Evolutionary conservation across 2,329 filamentous ascomycete genomes (phyloP), one percentile per base, ranked within the genome.

Genomic region (Diaporthe eres): DNA sequence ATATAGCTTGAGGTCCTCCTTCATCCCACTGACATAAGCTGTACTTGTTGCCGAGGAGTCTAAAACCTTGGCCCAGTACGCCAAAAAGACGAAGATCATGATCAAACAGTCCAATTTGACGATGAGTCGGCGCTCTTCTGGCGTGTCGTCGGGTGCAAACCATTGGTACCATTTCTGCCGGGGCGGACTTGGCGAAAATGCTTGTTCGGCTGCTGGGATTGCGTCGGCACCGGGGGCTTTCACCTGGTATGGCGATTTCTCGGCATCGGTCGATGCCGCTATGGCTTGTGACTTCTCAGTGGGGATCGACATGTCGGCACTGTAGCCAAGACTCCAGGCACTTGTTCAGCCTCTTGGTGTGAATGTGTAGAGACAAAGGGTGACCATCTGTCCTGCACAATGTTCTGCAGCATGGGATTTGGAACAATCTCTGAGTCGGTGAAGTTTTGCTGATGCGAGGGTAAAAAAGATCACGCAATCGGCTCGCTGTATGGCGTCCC

Each of bases 11-110:
- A 72, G 28, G 22, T 72, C 78, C 22, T 72, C 71, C 55, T 72
- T 72, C 71, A 72, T 72, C 2, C 71, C 71, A 12, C 53, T 60
- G 2, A 72, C 71, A 25, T 72, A 72, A 1, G 71, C 71, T 0
- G 68, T 71, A 10, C 71, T 60, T 12, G 44, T 49, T 9, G 82
- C 80, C 0, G 81, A 82, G 61, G 83, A 82, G 73, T 85, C 82
- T 9, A 86, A 78, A 39, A 82, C 83, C 77, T 85, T 85, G 80
- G 85, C 83, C 58, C 85, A 85, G 74, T 85, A 85, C 1, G 82
- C 83, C 2, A 84, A 55, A 28, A 82, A 85, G 5, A 80, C 82
- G 72, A 84, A 84, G 1, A 81, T 84, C 34, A 86, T 71, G 42
- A 85, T 81, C 78, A 80, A 83, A 77, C 80, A 82, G 61, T 85